Percentiles rank a stretch among this genome's conserved stretches.
Evolutionary conservation across 345 rosid species (phyloP).

Genomic region (Salix arbutifolia): DNA sequence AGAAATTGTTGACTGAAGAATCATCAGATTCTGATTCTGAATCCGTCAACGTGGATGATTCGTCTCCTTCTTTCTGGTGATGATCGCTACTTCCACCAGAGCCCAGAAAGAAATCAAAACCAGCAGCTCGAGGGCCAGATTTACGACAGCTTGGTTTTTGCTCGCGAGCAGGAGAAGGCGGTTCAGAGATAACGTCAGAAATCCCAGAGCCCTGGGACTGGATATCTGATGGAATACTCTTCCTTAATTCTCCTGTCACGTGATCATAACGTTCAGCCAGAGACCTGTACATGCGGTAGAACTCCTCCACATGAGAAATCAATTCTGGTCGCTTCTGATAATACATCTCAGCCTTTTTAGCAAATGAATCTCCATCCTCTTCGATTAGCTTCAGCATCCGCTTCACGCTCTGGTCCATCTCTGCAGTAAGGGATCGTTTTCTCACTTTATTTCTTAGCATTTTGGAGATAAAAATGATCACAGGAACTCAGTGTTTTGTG

Average conservation of each 20-base stretch:
- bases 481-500: not conserved
- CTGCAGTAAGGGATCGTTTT: slow-evolving; percentile 27
- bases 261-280: slow-evolving; percentile 44
- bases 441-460: slow-evolving; percentile 13
- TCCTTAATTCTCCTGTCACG: slow-evolving; percentile 34
- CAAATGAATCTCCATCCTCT: slow-evolving; percentile 34
- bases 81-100: slow-evolving; percentile 48
- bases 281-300: slow-evolving; percentile 39
- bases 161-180: slow-evolving; percentile 36
- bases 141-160: slow-evolving; percentile 21
- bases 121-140: slow-evolving; percentile 38
- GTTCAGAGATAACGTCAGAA: slow-evolving; percentile 26
- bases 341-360: slow-evolving; percentile 29
- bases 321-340: slow-evolving; percentile 42
- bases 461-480: not conserved
- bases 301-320: slow-evolving; percentile 39
- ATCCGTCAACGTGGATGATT: slow-evolving; percentile 62
- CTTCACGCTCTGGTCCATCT: slow-evolving; percentile 40
- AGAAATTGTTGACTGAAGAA: slow-evolving; percentile 45
- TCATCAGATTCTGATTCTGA: slow-evolving; percentile 69
- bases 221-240: slow-evolving; percentile 27
- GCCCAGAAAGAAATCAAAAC: slow-evolving; percentile 40
- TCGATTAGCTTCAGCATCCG: slow-evolving; percentile 46
- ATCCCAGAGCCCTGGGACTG: slow-evolving; percentile 34
- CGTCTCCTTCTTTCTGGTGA: slow-evolving; percentile 53